A percentile compares a stretch with the other conserved stretches of the same genome.
Conservation (phyloP, 1,284 basidiomycete species). For the Pseudozyma sp. region DNA sequence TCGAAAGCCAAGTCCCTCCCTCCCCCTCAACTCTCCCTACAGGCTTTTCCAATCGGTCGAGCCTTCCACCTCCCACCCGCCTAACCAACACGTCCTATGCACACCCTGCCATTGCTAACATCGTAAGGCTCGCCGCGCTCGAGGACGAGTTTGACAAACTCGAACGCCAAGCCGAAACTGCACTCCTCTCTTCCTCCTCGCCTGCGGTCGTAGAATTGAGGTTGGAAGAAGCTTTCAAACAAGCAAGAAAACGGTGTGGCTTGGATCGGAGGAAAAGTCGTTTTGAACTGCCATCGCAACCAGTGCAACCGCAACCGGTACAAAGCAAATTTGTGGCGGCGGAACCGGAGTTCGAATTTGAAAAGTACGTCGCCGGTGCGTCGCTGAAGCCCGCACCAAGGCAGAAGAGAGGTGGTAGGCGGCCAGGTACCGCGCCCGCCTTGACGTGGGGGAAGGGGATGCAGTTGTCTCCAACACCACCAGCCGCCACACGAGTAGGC, state of each 20-base stretch:
- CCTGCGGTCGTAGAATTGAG: not conserved
- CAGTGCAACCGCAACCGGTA: too few relatives aligned
- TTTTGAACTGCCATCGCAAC: conserved; percentile 10
- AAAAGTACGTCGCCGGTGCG: not conserved
- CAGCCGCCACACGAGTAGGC: too few relatives aligned
- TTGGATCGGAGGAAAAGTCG: conserved; percentile 17
- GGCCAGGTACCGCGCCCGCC: not conserved
- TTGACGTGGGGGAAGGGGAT: too few relatives aligned
- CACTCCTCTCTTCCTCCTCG: not conserved
- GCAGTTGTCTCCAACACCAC: too few relatives aligned
- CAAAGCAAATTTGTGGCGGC: too few relatives aligned
- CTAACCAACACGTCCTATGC: too few relatives aligned
- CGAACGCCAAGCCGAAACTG: conserved; percentile 33
- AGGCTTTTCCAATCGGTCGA: not conserved
- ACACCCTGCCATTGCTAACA: not conserved
- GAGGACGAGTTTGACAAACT: conserved; percentile 46
- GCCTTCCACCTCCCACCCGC: conserved; percentile 8
- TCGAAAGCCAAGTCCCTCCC: conserved; percentile 13
- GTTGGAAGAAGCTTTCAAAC: conserved; percentile 25
- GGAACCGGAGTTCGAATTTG: too few relatives aligned
- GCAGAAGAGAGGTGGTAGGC: not conserved
- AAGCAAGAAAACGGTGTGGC: conserved; percentile 23
- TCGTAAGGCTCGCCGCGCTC: conserved; percentile 2
- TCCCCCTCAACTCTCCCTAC: not conserved
- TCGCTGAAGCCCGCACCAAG: conserved; percentile 14